Conservation (phyloP, 2,329 filamentous ascomycete genomes). For the Diaporthe vaccinii region DNA sequence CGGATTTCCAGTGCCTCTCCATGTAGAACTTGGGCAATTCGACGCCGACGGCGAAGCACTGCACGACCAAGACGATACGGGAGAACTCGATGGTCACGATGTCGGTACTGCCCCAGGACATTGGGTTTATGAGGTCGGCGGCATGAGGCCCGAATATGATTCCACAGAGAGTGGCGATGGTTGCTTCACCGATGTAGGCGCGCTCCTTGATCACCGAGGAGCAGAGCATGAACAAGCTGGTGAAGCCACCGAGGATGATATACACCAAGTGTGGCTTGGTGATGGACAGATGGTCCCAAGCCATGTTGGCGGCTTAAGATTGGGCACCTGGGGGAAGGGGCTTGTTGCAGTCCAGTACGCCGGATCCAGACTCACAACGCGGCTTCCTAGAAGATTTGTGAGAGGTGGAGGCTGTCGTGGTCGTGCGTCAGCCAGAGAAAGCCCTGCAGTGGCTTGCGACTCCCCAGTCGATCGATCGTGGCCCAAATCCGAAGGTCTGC, state of each 20-base stretch:
- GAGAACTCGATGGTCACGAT: conserved; percentile 92
- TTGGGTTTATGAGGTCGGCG: conserved; percentile 82
- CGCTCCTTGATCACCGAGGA: conserved; percentile 98
- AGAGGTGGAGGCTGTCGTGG: conserved; percentile 12
- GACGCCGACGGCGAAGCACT: conserved; percentile 93
- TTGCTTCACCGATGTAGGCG: conserved; percentile 98
- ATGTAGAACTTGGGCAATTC: conserved; percentile 95
- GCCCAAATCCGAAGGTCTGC: conserved; percentile 37
- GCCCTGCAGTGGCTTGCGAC: conserved; percentile 36
- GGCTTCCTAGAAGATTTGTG: neutral
- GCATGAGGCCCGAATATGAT: conserved; percentile 91
- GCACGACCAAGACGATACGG: conserved; percentile 88
- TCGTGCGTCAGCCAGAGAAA: conserved; percentile 6
- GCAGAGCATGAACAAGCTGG: conserved; percentile 97
- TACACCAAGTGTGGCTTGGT: conserved; percentile 98
- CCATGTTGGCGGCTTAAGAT: conserved; percentile 64
- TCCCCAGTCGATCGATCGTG: conserved; percentile 47
- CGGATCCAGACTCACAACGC: conserved; percentile 3
- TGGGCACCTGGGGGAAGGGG: conserved; percentile 3
- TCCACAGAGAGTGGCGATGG: conserved; percentile 88
- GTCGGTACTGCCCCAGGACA: conserved; percentile 85
- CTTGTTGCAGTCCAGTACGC: neutral
- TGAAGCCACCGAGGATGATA: conserved; percentile 98
- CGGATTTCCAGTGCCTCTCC: conserved; percentile 97
- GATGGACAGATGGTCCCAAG: conserved; percentile 85